Evolutionary conservation across 164 flowering plant species (phyloP).

Genomic region (Malania oleifera): DNA sequence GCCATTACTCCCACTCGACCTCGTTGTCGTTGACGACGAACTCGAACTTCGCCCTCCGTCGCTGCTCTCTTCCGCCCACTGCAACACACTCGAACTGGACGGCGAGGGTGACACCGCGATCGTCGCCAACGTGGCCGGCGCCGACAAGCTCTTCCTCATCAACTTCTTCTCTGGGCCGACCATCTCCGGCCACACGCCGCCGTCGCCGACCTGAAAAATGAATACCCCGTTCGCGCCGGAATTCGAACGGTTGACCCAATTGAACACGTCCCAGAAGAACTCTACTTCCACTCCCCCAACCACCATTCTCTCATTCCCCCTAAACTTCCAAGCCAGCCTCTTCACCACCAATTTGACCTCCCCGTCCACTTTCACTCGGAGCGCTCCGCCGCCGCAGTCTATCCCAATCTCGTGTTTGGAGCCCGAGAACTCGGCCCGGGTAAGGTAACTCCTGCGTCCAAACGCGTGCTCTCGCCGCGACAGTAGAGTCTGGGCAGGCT

Average conservation of each 20-base stretch:
- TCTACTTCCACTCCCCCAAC: conserved; percentile 50
- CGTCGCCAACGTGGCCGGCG: conserved; percentile 9
- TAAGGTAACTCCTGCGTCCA: conserved; percentile 41
- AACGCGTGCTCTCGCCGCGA: conserved; percentile 73
- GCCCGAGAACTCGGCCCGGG: conserved; percentile 49
- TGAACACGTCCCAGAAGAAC: conserved; percentile 74
- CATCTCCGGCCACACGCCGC: conserved; percentile 69
- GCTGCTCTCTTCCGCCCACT: conserved; percentile 78
- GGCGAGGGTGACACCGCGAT: conserved; percentile 31
- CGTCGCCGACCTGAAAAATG: conserved; percentile 63
- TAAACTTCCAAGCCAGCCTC: conserved; percentile 67
- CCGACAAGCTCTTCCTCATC: conserved; percentile 52
- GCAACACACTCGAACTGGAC: conserved; percentile 60
- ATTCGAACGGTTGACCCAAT: conserved; percentile 40
- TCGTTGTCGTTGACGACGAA: conserved; percentile 46
- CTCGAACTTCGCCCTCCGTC: conserved; percentile 60
- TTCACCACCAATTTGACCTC: conserved; percentile 42
- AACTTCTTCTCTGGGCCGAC: conserved; percentile 59
- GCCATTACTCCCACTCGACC: conserved; percentile 37
- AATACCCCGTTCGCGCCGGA: conserved; percentile 49
- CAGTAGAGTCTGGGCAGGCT: conserved; percentile 33
- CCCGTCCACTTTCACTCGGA: conserved; percentile 54
- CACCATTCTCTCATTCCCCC: conserved; percentile 58
- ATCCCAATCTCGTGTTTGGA: conserved; percentile 47
- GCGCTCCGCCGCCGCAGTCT: conserved; percentile 45